phyloP scores from a whole-genome alignment of 2,329 filamentous ascomycete genomes.

The Alternaria viburni region DNA sequence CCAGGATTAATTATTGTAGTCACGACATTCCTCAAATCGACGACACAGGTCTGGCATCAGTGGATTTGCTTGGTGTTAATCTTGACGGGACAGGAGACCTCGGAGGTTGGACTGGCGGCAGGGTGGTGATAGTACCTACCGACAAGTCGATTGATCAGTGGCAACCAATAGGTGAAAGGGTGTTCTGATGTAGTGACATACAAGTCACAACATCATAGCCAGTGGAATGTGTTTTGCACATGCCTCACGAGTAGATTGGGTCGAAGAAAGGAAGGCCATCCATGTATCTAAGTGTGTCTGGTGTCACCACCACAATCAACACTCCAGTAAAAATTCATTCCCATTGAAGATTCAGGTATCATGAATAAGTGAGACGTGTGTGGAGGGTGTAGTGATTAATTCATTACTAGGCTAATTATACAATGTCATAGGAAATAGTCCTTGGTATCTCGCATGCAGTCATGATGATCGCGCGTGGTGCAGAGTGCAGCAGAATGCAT shows the following conservation, averaged over 20 bases:
- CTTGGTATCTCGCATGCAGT: constrained; percentile 12
- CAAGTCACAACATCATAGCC: too few relatives aligned
- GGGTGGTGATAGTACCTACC: constrained; percentile 50
- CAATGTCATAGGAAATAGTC: constrained; percentile 12
- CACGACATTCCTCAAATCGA: constrained; percentile 36
- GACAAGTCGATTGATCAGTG: constrained; percentile 47
- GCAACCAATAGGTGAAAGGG: constrained; percentile 43
- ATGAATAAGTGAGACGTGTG: background rate
- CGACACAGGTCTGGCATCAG: constrained; percentile 24
- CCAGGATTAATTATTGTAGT: constrained; percentile 13
- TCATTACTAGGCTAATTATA: constrained; percentile 17
- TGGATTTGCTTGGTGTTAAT: constrained; percentile 33
- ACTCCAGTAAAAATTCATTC: background rate
- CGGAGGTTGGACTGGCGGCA: constrained; percentile 44
- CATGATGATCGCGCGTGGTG: constrained; percentile 14
- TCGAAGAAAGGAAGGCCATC: background rate
- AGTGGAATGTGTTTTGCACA: background rate
- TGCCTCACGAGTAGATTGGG: background rate
- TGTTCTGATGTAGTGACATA: constrained; percentile 19
- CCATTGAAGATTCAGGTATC: background rate
- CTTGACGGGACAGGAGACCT: constrained; percentile 29
- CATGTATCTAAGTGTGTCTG: background rate
- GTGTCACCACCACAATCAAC: background rate
- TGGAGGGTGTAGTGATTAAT: background rate
- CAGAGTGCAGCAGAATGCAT: constrained; percentile 34